phyloP scores from a whole-genome alignment of 225 moss, liverwort and hornwort species.

The Bryoerythrophyllum caledonicum region DNA sequence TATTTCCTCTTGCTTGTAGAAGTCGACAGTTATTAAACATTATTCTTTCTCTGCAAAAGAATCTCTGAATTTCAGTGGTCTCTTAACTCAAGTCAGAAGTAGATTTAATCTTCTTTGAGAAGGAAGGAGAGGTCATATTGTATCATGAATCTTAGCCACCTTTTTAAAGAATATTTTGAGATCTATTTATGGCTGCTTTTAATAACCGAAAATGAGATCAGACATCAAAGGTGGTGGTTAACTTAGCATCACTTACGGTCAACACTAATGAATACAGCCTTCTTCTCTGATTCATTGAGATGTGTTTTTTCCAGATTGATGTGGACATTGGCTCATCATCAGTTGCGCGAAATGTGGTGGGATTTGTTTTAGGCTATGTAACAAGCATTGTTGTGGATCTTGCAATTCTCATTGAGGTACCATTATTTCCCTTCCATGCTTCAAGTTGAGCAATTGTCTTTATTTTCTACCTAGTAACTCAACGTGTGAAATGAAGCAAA shows the following conservation, averaged over 20 bases:
- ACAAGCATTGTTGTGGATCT: conserved; percentile 67
- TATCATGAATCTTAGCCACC: too few species aligned
- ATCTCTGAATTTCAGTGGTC: too few species aligned
- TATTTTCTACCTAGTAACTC: neutral
- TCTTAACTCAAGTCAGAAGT: too few species aligned
- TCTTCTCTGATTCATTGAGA: conserved; percentile 1
- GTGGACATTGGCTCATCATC: conserved; percentile 77
- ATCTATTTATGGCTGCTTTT: too few species aligned
- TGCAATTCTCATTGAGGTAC: conserved; percentile 74
- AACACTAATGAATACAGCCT: neutral
- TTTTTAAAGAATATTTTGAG: too few species aligned
- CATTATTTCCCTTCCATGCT: neutral
- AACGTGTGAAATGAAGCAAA: neutral
- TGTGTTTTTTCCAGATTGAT: conserved; percentile 54
- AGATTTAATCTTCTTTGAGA: too few species aligned
- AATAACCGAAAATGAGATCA: too few species aligned
- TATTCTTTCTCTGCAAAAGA: too few species aligned
- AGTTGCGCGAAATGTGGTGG: conserved; percentile 65
- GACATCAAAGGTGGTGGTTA: too few species aligned
- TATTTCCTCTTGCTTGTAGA: conserved; percentile 5
- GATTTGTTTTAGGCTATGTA: conserved; percentile 60
- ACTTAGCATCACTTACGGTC: neutral
- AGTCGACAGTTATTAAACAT: too few species aligned
- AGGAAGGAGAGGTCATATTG: too few species aligned
- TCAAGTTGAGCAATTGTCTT: neutral